Evolutionary conservation across 768 basidiomycete genomes (phyloP).

Genomic region (Xerocomellus intermedius): DNA sequence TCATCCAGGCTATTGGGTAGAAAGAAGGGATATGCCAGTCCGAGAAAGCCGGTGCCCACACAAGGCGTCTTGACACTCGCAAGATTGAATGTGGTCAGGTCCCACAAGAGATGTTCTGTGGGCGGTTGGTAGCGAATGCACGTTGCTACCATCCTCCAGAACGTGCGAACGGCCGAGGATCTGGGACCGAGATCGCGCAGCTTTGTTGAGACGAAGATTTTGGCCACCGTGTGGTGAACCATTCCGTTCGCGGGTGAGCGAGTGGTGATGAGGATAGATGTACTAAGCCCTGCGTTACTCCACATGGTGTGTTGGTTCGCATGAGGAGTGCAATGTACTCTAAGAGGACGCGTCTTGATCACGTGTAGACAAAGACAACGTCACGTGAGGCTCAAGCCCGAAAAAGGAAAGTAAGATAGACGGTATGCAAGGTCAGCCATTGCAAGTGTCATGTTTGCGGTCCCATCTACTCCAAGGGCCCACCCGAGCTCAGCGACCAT

Average conservation of each 20-base stretch:
- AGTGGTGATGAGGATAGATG: slow-evolving; percentile 24
- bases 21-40: slow-evolving; percentile 11
- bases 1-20: slow-evolving; percentile 11
- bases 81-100: slow-evolving; percentile 24
- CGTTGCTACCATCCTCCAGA: slow-evolving; percentile 26
- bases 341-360: slow-evolving; percentile 17
- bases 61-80: slow-evolving; percentile 21
- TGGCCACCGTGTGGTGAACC: slow-evolving; percentile 28
- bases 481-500: slow-evolving; percentile 19
- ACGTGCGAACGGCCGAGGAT: slow-evolving; percentile 19
- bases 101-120: slow-evolving; percentile 18
- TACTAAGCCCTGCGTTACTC: slow-evolving; percentile 29
- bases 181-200: slow-evolving; percentile 27
- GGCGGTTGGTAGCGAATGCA: slow-evolving; percentile 27
- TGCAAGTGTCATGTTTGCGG: slow-evolving; percentile 30
- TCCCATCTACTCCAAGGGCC: slow-evolving; percentile 34
- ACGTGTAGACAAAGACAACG: slow-evolving; percentile 16
- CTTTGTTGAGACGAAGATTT: slow-evolving; percentile 25
- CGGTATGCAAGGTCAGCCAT: background rate
- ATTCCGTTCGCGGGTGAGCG: slow-evolving; percentile 28
- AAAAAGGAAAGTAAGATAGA: background rate
- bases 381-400: slow-evolving; percentile 7
- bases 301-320: slow-evolving; percentile 16
- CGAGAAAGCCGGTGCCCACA: slow-evolving; percentile 25
- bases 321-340: background rate